A percentile compares a stretch with the other conserved stretches of the same genome.
These are phyloP conservation scores for Boletus rufocinnamomeus DNA, from an alignment of 768 basidiomycete genomes.

Conservation along the genomic window DNA sequence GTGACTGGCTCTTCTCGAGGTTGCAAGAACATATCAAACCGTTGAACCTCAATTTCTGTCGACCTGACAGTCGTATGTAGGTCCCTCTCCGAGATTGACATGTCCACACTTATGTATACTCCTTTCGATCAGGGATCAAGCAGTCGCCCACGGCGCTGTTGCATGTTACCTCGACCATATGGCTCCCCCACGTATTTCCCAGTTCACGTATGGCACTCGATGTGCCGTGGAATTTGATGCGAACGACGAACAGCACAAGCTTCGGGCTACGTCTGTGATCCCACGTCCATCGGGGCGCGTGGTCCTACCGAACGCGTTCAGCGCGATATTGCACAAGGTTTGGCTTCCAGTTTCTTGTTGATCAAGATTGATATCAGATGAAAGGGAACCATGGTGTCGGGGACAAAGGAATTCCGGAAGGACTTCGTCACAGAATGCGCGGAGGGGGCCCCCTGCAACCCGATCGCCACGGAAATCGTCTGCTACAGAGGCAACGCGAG, in stretches of 20 bases:
- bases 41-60: slow-evolving; percentile 42
- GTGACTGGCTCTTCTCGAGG: slow-evolving; percentile 42
- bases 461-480: slow-evolving; percentile 32
- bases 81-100: slow-evolving; percentile 10
- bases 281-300: slow-evolving; percentile 36
- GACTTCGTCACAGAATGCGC: slow-evolving; percentile 34
- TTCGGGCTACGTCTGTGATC: slow-evolving; percentile 27
- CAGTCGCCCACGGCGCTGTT: slow-evolving; percentile 47
- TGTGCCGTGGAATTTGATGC: slow-evolving; percentile 32
- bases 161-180: slow-evolving; percentile 46
- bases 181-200: slow-evolving; percentile 41
- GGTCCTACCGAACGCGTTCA: slow-evolving; percentile 35
- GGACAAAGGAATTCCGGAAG: slow-evolving; percentile 33
- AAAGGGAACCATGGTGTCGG: slow-evolving; percentile 32
- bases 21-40: slow-evolving; percentile 35
- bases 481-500: slow-evolving; percentile 29
- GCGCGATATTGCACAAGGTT: slow-evolving; percentile 33
- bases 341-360: too few relatives aligned
- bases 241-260: slow-evolving; percentile 30
- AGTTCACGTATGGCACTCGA: slow-evolving; percentile 41
- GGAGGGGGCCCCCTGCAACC: slow-evolving; percentile 29
- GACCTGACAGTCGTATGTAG: slow-evolving; percentile 55
- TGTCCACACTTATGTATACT: not conserved
- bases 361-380: not conserved
- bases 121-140: slow-evolving; percentile 38